Base-by-base conservation (phyloP, 164 flowering plant genomes). In the Hamamelis virginiana region DNA sequence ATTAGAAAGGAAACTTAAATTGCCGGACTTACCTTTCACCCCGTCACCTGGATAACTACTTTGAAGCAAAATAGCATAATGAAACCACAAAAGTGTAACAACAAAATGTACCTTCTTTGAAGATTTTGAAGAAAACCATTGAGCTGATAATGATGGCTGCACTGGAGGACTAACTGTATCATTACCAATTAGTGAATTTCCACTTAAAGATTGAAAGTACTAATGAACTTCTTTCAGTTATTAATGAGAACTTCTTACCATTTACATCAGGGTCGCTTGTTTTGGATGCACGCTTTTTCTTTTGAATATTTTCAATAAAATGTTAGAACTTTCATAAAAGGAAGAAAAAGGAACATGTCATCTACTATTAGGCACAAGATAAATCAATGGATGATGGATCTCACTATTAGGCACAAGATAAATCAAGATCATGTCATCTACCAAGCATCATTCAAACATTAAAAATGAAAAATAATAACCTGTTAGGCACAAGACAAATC, bases 81-180 rank as follows among this genome's bases (percentile, higher is more conserved):
- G 52, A 50, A 38, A 44, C 13, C 3, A 44, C 6, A 1, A 55
- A 21, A 22, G 47, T 50, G 38, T 46, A 51, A n/a, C n/a, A n/a
- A 47, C 6, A 33, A 6, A 6, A 33, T 6, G n/a, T 76, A 89
- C 98, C 92, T 90, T 95, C 73, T 89, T 92, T 48, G 82, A 59
- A 52, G 97, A 90, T 66, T 85, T 92, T 33, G 97, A 80, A 56
- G 87, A 70, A 81, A 92, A 95, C 99, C 99, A 92, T 64, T 69
- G 67, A 60, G 91, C 83, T 55, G 97, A 65, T 62, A 74, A 77
- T 27, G 89, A 76, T 76, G 83, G 64, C 51, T 82, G 85, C 43
- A 63, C 62, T 38, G 61, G 75, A 33, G 91, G 43, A 75, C 64
- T 74, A 66, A 82, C 97, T 91, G 86, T 73, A 77, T 33, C 16